A percentile compares a stretch with the other conserved stretches of the same genome.
Conservation (phyloP, 2,329 filamentous ascomycete genomes). For the Diaporthe caulivora region DNA sequence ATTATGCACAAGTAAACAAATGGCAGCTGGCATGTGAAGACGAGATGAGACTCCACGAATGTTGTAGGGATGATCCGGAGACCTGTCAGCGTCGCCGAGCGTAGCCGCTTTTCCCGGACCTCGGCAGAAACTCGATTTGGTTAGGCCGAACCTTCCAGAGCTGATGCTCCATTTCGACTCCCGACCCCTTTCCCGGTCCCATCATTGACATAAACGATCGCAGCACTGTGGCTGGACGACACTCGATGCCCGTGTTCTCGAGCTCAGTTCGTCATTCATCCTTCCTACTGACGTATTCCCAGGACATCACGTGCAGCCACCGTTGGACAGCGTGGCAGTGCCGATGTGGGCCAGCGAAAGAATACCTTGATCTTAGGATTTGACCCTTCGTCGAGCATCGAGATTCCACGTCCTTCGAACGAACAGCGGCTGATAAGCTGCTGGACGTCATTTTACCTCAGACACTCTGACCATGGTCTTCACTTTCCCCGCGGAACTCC, state of each 20-base stretch:
- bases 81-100: slow-evolving; percentile 23
- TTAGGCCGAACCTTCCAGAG: background rate
- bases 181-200: slow-evolving; percentile 5
- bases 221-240: background rate
- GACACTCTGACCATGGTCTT: background rate
- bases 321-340: background rate
- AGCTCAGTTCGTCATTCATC: background rate
- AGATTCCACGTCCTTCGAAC: background rate
- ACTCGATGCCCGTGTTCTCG: background rate
- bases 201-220: slow-evolving; percentile 7
- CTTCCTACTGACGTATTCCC: background rate
- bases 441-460: background rate
- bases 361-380: background rate
- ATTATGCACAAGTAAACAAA: background rate
- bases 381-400: too few species aligned
- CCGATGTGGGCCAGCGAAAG: background rate
- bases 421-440: background rate
- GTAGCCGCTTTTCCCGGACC: slow-evolving; percentile 31
- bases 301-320: background rate
- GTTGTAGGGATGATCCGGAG: slow-evolving; percentile 1
- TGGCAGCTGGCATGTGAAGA: slow-evolving; percentile 25
- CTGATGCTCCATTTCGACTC: slow-evolving; percentile 17
- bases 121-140: slow-evolving; percentile 21
- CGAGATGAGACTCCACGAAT: background rate
- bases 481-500: slow-evolving; percentile 44